These are phyloP conservation scores for Boletus huronensis DNA, from an alignment of 768 basidiomycete genomes.

Conservation along the genomic window DNA sequence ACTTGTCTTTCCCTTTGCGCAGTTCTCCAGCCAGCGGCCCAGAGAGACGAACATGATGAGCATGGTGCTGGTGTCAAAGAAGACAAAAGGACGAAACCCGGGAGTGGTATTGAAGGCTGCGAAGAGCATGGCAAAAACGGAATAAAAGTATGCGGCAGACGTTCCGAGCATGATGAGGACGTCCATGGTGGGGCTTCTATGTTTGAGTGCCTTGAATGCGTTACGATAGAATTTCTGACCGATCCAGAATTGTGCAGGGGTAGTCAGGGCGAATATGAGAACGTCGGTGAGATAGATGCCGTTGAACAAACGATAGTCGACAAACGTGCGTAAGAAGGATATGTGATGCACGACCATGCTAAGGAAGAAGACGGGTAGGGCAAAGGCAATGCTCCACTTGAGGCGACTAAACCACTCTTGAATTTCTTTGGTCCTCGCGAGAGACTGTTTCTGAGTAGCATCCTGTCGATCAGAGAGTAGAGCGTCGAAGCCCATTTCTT, in stretches of 20 bases:
- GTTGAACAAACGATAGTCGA: conserved; percentile 49
- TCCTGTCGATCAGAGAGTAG: conserved; percentile 79
- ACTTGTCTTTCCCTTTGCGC: conserved; percentile 95
- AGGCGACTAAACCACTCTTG: conserved; percentile 85
- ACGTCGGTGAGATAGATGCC: conserved; percentile 83
- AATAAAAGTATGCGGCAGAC: conserved; percentile 91
- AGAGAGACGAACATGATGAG: conserved; percentile 95
- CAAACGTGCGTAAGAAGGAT: conserved; percentile 51
- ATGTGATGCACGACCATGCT: conserved; percentile 80
- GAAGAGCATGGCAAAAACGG: conserved; percentile 62
- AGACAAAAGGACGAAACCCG: conserved; percentile 76
- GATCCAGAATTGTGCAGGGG: conserved; percentile 92
- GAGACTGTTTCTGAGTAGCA: conserved; percentile 79
- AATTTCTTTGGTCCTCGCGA: conserved; percentile 87
- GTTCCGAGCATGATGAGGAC: conserved; percentile 96
- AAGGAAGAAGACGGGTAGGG: conserved; percentile 91
- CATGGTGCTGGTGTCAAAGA: conserved; percentile 99
- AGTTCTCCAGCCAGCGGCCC: conserved; percentile 93
- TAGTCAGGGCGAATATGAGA: conserved; percentile 70
- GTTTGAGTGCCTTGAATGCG: conserved; percentile 88
- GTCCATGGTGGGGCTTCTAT: conserved; percentile 94
- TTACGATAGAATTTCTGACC: conserved; percentile 83
- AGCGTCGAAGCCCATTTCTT: conserved; percentile 88
- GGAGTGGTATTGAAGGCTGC: conserved; percentile 63
- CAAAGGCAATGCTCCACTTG: conserved; percentile 69